Evolutionary conservation across 2,329 filamentous ascomycete genomes (phyloP).

Genomic region (Annulohypoxylon truncatum): DNA sequence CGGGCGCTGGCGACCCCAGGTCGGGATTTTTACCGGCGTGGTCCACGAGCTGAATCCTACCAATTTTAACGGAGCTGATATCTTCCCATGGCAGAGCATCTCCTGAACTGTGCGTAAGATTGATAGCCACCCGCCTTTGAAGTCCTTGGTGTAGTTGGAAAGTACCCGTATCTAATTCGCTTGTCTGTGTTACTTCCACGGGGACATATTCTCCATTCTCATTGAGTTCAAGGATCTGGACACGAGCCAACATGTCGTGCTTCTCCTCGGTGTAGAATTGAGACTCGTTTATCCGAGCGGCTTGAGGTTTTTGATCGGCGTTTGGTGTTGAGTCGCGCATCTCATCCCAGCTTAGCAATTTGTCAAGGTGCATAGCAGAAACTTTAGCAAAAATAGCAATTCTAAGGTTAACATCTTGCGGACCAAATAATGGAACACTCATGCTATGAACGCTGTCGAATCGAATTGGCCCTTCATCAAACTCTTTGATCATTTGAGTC

Average conservation of each 20-base stretch:
- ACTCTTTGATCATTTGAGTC: conserved; percentile 92
- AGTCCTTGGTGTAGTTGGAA: conserved; percentile 96
- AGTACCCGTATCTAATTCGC: conserved; percentile 84
- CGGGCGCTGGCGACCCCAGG: conserved; percentile 75
- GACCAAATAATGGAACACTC: conserved; percentile 85
- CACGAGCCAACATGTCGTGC: conserved; percentile 88
- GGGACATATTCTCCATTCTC: conserved; percentile 92
- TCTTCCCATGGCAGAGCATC: conserved; percentile 91
- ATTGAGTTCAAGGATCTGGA: conserved; percentile 91
- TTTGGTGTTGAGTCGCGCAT: conserved; percentile 83
- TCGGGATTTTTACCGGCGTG: conserved; percentile 86
- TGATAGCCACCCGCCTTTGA: conserved; percentile 87
- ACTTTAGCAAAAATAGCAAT: conserved; percentile 93
- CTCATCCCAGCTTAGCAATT: conserved; percentile 97
- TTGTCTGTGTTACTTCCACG: conserved; percentile 90
- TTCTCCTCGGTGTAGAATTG: conserved; percentile 95
- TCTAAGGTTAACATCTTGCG: conserved; percentile 79
- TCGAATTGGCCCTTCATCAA: conserved; percentile 90
- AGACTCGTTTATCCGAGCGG: conserved; percentile 83
- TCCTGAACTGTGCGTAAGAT: conserved; percentile 90
- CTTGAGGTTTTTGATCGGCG: conserved; percentile 65
- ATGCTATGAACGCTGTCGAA: conserved; percentile 99
- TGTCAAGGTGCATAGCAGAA: conserved; percentile 94
- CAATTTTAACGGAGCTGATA: conserved; percentile 79
- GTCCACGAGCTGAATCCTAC: conserved; percentile 85